Conservation (phyloP, 257 asterid species). For the Coffea canephora region DNA sequence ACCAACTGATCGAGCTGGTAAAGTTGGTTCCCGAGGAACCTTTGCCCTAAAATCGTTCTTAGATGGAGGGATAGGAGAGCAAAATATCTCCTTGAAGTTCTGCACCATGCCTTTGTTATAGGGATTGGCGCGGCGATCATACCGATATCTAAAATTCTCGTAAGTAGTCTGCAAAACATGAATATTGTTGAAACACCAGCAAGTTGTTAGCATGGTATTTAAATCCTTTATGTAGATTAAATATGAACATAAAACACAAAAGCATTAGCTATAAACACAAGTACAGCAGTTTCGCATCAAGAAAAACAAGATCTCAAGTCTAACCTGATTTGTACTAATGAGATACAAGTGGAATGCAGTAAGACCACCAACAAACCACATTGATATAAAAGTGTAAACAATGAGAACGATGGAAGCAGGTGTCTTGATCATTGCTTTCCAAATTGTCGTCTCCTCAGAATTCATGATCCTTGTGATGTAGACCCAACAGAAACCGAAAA, state of each 20-base stretch:
- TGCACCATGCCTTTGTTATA: slow-evolving; percentile 78
- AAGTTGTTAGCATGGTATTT: not conserved
- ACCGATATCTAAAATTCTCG: slow-evolving; percentile 91
- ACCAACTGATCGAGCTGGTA: slow-evolving; percentile 47
- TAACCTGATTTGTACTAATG: slow-evolving; percentile 90
- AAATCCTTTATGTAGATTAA: not conserved
- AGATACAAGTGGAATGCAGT: slow-evolving; percentile 90
- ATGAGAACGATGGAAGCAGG: slow-evolving; percentile 92
- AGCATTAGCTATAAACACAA: not conserved
- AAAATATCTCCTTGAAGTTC: slow-evolving; percentile 80
- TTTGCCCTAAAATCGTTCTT: slow-evolving; percentile 82
- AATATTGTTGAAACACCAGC: not conserved
- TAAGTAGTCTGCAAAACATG: slow-evolving; percentile 79
- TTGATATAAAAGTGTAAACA: slow-evolving; percentile 81
- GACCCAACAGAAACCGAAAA: slow-evolving; percentile 95
- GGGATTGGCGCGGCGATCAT: slow-evolving; percentile 86
- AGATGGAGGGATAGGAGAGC: slow-evolving; percentile 59
- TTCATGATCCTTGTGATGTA: slow-evolving; percentile 74
- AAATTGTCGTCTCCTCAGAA: slow-evolving; percentile 57
- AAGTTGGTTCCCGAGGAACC: slow-evolving; percentile 55
- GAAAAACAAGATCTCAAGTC: slow-evolving; percentile 7
- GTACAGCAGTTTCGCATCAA: not conserved
- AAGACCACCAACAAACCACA: slow-evolving; percentile 99
- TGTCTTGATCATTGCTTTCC: slow-evolving; percentile 91
- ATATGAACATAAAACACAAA: not conserved